Evolutionary conservation across 2,329 filamentous ascomycete species (phyloP), one percentile per base, ranked within the genome.

Genomic region (Phaeoacremonium minimum): DNA sequence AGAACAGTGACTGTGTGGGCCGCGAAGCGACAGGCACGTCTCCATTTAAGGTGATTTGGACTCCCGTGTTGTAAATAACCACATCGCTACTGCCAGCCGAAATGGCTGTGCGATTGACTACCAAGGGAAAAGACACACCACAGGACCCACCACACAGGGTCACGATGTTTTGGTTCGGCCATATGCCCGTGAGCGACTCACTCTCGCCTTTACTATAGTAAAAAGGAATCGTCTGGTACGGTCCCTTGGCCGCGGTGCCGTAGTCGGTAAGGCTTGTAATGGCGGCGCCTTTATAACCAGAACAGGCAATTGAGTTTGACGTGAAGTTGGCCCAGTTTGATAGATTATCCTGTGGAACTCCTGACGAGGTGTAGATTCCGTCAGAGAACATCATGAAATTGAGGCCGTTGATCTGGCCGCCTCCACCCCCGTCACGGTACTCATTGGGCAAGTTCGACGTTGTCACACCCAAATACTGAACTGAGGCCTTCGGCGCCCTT

Each of bases 341-440:
- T n/a, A 9, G n/a, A n/a, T 26, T n/a, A 26, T n/a, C n/a, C 22
- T 26, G 9, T 9, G 19, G 33, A 15, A 13, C 33, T 9, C 7
- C 15, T 7, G 20, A 19, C 20, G 20, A 15, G 17, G 32, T 35
- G 20, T 29, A 29, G 15, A 35, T 35, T 8, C 33, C 22, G 33
- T 35, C 33, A 7, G 33, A 35, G 16, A 35, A 35, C 13, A 35
- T 35, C 20, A 35, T 28, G 18, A 35, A 18, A 15, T 35, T 9
- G 15, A 28, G 14, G 18, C 33, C 33, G 20, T 35, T 35, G 33
- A 35, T 26, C 7, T 12, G 19, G 14, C 33, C 33, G 18, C 33
- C 33, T n/a, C 33, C 33, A 15, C 33, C 33, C 8, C 33, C 33
- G 15, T 35, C 33, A 15, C 33, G 33, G 22, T 35, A 35, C 12